Evolutionary conservation across 495 filamentous ascomycete genomes (phyloP).

Genomic region (Daldinia grandis): DNA sequence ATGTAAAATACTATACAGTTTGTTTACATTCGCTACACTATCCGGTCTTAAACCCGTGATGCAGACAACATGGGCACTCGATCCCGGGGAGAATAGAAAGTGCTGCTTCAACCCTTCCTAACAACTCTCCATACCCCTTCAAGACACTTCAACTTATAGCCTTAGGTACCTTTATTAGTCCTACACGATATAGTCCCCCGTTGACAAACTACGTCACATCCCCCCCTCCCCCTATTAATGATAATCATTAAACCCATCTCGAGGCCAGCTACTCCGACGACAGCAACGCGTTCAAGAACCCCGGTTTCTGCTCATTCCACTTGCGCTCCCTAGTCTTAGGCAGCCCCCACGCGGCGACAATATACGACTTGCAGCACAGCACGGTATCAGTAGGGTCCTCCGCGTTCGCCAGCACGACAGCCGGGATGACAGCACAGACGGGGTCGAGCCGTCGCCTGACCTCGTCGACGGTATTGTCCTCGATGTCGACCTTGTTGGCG

Average conservation of each 20-base stretch:
- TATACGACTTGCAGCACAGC: not conserved
- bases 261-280: not conserved
- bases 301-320: not conserved
- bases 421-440: not conserved
- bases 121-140: too few species aligned
- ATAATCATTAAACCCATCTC: too few species aligned
- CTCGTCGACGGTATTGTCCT: not conserved
- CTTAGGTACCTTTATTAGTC: too few species aligned
- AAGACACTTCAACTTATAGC: too few species aligned
- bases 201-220: too few species aligned
- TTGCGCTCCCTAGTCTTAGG: not conserved
- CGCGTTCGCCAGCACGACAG: not conserved
- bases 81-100: too few species aligned
- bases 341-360: not conserved
- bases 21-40: not conserved
- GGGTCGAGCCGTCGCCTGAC: not conserved
- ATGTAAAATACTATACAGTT: not conserved
- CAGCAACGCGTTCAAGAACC: not conserved
- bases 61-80: not conserved
- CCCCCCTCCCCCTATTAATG: too few species aligned
- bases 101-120: too few species aligned
- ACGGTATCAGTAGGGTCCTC: not conserved
- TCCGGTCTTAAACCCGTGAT: not conserved
- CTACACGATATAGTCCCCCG: too few species aligned
- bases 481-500: not conserved